Percentiles rank a stretch among this genome's conserved stretches.
These are phyloP conservation scores for Colletotrichum liriopes DNA, from an alignment of 2,329 filamentous ascomycete genomes.

Conservation along the genomic window DNA sequence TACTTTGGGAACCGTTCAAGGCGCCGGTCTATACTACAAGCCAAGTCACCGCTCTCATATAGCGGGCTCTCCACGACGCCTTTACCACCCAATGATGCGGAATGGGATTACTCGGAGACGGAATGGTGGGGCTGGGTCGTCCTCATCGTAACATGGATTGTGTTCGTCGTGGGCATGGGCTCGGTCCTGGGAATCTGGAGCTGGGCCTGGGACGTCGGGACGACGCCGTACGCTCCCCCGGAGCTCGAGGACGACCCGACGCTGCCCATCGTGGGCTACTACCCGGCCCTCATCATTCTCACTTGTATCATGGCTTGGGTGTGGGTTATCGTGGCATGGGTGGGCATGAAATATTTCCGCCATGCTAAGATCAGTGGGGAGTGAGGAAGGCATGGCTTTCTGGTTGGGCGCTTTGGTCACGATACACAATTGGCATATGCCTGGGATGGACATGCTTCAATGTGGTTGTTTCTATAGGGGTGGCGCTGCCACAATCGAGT, in stretches of 20 bases:
- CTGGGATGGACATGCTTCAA: not conserved
- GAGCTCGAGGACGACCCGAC: conserved; percentile 96
- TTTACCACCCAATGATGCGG: conserved; percentile 64
- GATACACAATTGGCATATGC: not conserved
- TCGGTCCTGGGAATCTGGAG: conserved; percentile 96
- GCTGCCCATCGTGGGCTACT: conserved; percentile 95
- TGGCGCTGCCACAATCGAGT: not conserved
- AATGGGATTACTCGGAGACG: conserved; percentile 94
- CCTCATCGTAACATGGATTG: conserved; percentile 90
- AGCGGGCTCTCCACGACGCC: conserved; percentile 66
- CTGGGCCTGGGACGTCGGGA: conserved; percentile 99
- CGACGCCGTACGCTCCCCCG: conserved; percentile 94
- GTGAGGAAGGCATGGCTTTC: conserved; percentile 53
- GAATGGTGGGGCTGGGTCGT: conserved; percentile 99
- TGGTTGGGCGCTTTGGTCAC: no score
- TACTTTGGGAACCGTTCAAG: conserved; percentile 68
- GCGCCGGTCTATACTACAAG: conserved; percentile 65
- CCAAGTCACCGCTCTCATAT: conserved; percentile 74
- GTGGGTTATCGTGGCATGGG: conserved; percentile 97
- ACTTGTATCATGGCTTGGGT: conserved; percentile 99
- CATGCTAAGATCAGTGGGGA: conserved; percentile 90
- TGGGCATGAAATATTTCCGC: conserved; percentile 99
- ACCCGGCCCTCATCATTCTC: conserved; percentile 92
- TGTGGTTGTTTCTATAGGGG: not conserved
- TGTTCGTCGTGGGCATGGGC: conserved; percentile 97